Base-by-base conservation (phyloP, 352 stramenopile genomes). In the Discostella stelligera region DNA sequence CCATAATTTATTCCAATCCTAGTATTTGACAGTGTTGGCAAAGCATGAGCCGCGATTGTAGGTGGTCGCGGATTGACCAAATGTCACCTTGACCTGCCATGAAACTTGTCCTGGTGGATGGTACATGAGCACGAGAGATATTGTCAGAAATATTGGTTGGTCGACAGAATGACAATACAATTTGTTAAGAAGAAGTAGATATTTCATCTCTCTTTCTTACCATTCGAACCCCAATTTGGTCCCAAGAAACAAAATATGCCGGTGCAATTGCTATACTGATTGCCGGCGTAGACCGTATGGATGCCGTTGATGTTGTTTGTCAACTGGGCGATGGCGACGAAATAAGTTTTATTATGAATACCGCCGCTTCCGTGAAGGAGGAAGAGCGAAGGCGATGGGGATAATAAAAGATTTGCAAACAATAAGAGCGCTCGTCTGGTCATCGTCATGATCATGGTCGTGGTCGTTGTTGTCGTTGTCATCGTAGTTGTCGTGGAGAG, bases 1-100 rank as follows among this genome's bases (percentile, higher is more conserved):
- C 59, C 59, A 66, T 11, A 66, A 32, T 66, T 65, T 65, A 21
- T 69, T 69, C 62, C 62, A 69, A 55, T 69, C 62, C 21, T 69
- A 69, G 39, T 60, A 69, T 30, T 69, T 44, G 44, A 69, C 41
- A 18, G 62, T 58, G 20, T 68, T 68, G n/a, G 62, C 62, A 49
- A 69, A 69, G 44, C 62, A 69, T 18, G 62, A 48, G 0, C 46
- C 50, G 37, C 62, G 44, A n/a, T 16, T 49, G 44, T 69, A 69
- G 3, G 14, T 55, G 5, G 62, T 44, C 0, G 44, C 44, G 25
- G 62, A 54, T 49, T 69, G 32, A 23, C 1, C 25, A 25, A 69
- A 69, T 1, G n/a, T 69, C 18, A 69, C 62, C 20, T 60, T 32
- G 18, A 55, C 46, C 13, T 30, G 30, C 59, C 59, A 66, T 8